A percentile compares a stretch with the other conserved stretches of the same genome.
These are phyloP conservation scores for Pichia pseudocactophila DNA, from an alignment of 805 yeast genomes.

Conservation along the genomic window DNA sequence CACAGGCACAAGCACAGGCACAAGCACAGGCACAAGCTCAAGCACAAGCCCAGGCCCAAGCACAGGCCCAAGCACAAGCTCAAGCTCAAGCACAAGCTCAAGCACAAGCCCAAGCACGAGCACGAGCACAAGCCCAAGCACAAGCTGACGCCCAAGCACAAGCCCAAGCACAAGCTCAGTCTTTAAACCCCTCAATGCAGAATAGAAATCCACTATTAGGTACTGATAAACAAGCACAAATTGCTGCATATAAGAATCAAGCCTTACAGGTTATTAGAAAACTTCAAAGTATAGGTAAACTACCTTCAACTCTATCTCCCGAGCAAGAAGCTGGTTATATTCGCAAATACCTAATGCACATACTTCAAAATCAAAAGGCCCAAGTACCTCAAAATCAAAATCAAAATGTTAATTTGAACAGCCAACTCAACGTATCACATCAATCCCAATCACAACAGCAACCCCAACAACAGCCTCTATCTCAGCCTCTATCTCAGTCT, in stretches of 20 bases:
- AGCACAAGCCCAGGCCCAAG: constrained; percentile 8
- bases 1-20: constrained; percentile 4
- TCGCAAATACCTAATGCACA: constrained; percentile 26
- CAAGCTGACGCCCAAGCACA: constrained; percentile 1
- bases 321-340: constrained; percentile 30
- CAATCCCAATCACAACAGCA: too few relatives aligned
- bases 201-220: constrained; percentile 4
- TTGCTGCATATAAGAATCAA: constrained; percentile 26
- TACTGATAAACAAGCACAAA: constrained; percentile 9
- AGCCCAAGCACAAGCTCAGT: constrained; percentile 7
- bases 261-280: constrained; percentile 28
- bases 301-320: constrained; percentile 24
- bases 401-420: constrained; percentile 1
- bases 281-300: constrained; percentile 27
- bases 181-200: constrained; percentile 2
- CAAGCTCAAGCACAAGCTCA: not conserved
- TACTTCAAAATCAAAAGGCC: constrained; percentile 15
- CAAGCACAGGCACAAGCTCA: constrained; percentile 8
- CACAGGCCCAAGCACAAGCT: not conserved
- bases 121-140: constrained; percentile 22
- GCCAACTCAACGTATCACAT: too few relatives aligned
- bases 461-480: too few relatives aligned
- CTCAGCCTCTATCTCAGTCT: too few relatives aligned
- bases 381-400: not conserved
- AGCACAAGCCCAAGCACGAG: constrained; percentile 5